A percentile compares a stretch with the other conserved stretches of the same genome.
Evolutionary conservation across 257 asterid genomes (phyloP).

Genomic region (Fraxinus quadrangulata): DNA sequence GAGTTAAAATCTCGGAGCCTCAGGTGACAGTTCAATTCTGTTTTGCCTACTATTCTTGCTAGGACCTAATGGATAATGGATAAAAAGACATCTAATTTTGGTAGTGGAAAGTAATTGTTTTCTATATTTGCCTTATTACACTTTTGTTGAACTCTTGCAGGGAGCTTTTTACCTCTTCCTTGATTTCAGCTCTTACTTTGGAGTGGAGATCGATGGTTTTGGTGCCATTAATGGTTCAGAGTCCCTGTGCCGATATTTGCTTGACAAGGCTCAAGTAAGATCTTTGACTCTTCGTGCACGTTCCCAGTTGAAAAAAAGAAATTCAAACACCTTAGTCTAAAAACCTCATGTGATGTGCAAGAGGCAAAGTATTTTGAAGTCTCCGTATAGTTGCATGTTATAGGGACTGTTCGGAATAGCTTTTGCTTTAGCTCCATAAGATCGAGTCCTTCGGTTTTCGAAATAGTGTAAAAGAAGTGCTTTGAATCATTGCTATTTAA

Average conservation of each 20-base stretch:
- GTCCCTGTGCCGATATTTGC: constrained; percentile 80
- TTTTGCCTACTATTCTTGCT: background rate
- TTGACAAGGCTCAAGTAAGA: constrained; percentile 85
- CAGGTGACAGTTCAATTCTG: constrained; percentile 47
- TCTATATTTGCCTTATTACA: background rate
- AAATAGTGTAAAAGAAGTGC: too few species aligned
- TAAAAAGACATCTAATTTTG: background rate
- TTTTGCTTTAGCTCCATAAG: too few species aligned
- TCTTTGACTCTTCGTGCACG: background rate
- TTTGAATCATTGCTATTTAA: too few species aligned
- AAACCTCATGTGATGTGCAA: background rate
- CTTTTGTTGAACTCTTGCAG: constrained; percentile 43
- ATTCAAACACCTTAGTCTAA: background rate
- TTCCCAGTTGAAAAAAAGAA: constrained; percentile 2
- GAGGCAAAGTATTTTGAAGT: background rate
- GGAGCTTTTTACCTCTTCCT: constrained; percentile 96
- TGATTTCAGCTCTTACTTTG: constrained; percentile 82
- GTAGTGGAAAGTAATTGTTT: background rate
- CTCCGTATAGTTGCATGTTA: background rate
- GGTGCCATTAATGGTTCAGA: constrained; percentile 76
- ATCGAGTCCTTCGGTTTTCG: too few species aligned
- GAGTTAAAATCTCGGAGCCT: constrained; percentile 87
- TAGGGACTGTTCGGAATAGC: too few species aligned
- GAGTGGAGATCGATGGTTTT: constrained; percentile 60
- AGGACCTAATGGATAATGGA: constrained; percentile 1